Evolutionary conservation across 345 rosid species (phyloP).

Genomic region (Heritiera littoralis): DNA sequence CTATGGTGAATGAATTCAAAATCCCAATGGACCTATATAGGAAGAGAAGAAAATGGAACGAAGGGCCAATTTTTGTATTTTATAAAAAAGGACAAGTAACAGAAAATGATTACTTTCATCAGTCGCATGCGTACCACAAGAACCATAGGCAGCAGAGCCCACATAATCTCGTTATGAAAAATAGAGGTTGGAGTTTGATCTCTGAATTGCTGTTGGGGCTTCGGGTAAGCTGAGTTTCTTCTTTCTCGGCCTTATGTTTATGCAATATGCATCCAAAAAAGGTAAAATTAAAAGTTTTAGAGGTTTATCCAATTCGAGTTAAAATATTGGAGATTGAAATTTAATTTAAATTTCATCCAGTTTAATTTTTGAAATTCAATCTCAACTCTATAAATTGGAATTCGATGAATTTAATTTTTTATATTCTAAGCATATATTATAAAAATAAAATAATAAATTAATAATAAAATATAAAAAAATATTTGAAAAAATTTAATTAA

Average conservation of each 20-base stretch:
- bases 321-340: no score
- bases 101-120: neutral
- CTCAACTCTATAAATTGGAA: no score
- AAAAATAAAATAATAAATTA: no score
- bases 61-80: neutral
- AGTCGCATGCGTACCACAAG: neutral
- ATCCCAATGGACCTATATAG: neutral
- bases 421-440: no score
- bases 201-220: neutral
- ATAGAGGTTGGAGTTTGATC: conserved; percentile 5
- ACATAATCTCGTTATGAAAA: neutral
- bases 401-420: no score
- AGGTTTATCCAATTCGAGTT: no score
- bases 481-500: no score
- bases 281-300: no score
- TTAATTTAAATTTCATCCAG: no score
- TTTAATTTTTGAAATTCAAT: no score
- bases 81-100: neutral
- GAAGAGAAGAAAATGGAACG: neutral
- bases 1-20: neutral
- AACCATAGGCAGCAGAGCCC: neutral
- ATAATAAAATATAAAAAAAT: no score
- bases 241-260: conserved; percentile 5
- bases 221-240: neutral
- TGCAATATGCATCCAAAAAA: neutral